These are phyloP conservation scores for Gnaphalium uliginosum DNA, from an alignment of 129 eudicot genomes.

Conservation along the genomic window DNA sequence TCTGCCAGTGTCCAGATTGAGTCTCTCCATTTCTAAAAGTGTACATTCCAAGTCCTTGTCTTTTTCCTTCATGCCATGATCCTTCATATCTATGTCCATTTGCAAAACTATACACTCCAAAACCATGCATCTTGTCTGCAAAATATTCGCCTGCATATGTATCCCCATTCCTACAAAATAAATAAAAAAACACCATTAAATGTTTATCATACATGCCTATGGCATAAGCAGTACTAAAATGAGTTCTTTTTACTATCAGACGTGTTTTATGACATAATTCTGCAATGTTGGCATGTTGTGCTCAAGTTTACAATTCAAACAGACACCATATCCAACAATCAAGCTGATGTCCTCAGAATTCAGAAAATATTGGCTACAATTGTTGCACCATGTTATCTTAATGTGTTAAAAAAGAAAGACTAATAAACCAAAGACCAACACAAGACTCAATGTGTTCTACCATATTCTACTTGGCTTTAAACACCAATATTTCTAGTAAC, in stretches of 20 bases:
- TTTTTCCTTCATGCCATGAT: constrained; percentile 97
- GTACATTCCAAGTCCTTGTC: constrained; percentile 98
- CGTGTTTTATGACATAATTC: neutral
- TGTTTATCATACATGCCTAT: neutral
- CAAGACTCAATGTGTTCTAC: neutral
- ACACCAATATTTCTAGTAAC: neutral
- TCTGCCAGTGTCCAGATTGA: constrained; percentile 96
- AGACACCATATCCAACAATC: constrained; percentile 2
- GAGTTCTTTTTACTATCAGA: neutral
- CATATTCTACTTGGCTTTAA: neutral
- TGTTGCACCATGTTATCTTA: neutral
- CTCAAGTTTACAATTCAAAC: neutral
- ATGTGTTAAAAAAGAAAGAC: neutral
- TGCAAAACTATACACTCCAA: constrained; percentile 86
- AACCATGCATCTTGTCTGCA: constrained; percentile 99
- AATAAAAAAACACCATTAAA: neutral
- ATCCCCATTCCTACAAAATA: constrained; percentile 74
- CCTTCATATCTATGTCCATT: constrained; percentile 96
- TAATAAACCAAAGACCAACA: neutral
- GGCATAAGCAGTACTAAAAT: neutral
- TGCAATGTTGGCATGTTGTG: neutral
- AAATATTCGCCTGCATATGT: constrained; percentile 92
- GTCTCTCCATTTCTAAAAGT: constrained; percentile 90
- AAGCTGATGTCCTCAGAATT: neutral
- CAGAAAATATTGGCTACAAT: neutral